Evolutionary conservation across 2,329 filamentous ascomycete genomes (phyloP).

Genomic region (Colletotrichum liriopes): DNA sequence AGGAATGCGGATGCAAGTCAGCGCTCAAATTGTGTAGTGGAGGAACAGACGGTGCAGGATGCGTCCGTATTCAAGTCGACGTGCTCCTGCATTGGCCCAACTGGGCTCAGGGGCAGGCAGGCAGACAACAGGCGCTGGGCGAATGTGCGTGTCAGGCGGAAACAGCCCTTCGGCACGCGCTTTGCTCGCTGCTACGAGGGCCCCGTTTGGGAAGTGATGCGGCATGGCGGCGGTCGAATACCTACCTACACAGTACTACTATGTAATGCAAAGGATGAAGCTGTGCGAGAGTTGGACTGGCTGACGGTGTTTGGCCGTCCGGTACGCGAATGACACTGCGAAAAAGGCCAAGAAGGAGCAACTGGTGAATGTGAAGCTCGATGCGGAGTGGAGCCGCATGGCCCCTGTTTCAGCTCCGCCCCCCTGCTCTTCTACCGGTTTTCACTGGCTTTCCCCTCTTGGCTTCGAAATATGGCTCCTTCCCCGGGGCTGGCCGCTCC

Average conservation of each 20-base stretch:
- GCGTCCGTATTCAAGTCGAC: neutral
- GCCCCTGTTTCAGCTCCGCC: conserved; percentile 41
- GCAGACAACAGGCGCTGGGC: neutral
- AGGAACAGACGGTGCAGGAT: neutral
- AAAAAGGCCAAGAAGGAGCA: neutral
- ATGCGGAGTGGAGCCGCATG: conserved; percentile 25
- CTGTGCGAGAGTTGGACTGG: neutral
- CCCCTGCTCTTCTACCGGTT: conserved; percentile 27
- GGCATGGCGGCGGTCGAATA: neutral
- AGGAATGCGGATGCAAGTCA: conserved; percentile 30
- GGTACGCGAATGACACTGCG: too few species aligned
- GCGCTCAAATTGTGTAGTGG: neutral
- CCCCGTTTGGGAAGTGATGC: conserved; percentile 17
- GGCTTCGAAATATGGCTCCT: conserved; percentile 21
- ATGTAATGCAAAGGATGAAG: neutral
- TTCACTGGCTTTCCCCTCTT: conserved; percentile 25
- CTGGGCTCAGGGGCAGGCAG: neutral
- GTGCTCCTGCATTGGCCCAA: neutral
- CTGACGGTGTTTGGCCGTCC: neutral
- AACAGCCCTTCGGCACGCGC: conserved; percentile 23
- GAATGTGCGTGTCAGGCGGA: neutral
- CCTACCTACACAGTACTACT: too few species aligned
- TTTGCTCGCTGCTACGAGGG: conserved; percentile 17
- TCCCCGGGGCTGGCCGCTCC: conserved; percentile 38
- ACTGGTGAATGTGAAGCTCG: neutral